Percentiles rank a stretch among this genome's conserved stretches.
These are phyloP conservation scores for Tetragonia tetragonoides DNA, from an alignment of 148 eudicot genomes.

Conservation along the genomic window DNA sequence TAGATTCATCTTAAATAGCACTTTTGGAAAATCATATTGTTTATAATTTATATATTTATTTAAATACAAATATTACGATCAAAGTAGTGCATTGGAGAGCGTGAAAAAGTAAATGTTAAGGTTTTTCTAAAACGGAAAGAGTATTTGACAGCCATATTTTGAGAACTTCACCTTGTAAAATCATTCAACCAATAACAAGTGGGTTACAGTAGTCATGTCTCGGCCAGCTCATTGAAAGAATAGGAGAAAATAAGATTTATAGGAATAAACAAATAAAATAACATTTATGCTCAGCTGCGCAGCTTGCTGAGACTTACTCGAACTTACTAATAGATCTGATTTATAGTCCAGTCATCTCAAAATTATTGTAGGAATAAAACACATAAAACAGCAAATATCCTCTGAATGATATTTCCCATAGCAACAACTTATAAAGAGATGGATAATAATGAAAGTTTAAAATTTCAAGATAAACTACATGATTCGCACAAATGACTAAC, in stretches of 20 bases:
- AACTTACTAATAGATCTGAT: not conserved
- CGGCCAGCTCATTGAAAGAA: not conserved
- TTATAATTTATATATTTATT: too few relatives aligned
- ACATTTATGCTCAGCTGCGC: not conserved
- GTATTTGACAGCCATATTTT: not conserved
- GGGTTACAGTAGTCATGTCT: not conserved
- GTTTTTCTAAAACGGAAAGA: too few relatives aligned
- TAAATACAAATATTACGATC: too few relatives aligned
- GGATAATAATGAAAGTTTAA: not conserved
- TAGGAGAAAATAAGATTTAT: not conserved
- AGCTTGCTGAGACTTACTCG: not conserved
- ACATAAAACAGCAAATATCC: not conserved
- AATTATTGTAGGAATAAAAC: too few relatives aligned
- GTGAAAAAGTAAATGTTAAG: too few relatives aligned
- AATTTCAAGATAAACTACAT: not conserved
- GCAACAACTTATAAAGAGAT: not conserved
- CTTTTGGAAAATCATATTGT: too few relatives aligned
- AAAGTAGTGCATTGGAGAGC: too few relatives aligned
- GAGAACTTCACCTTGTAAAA: not conserved
- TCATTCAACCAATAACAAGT: not conserved
- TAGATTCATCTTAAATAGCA: too few relatives aligned
- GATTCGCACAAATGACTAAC: constrained; percentile 34
- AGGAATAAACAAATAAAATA: not conserved
- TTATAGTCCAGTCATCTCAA: not conserved
- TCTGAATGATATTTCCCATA: not conserved